Evolutionary conservation across 2,329 filamentous ascomycete species (phyloP), one percentile per base, ranked within the genome.

Genomic region (Ceratocystis destructans): DNA sequence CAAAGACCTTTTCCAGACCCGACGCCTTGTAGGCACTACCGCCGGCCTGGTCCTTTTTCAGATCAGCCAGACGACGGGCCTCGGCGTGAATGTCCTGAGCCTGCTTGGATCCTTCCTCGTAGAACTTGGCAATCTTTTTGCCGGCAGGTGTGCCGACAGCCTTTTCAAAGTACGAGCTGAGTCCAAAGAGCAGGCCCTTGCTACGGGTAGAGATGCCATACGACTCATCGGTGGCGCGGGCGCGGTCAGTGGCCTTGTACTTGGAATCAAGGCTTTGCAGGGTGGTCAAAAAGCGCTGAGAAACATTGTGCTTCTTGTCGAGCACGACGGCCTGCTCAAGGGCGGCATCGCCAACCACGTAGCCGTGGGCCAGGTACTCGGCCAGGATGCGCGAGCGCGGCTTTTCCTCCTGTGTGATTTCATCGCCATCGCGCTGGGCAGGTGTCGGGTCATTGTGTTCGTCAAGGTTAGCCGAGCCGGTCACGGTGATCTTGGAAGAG

Each of bases 341-440:
- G 63, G 89, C 89, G 33, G 76, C 80, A 67, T 87, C 84, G 37
- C 83, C 91, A 70, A 97, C 81, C 48, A 86, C 83, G 78, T 99
- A 99, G 71, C 94, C 94, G 72, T 96, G 90, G 10, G 94, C 92
- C 44, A 99, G 87, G 77, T 97, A 96, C 79, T 99, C 94, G 70
- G 94, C 94, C 63, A 96, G 77, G 75, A 99, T 96, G 72, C 94
- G 90, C 50, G 89, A 85, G 72, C 92, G 88, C 17, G 94, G 94
- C 83, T 99, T 99, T 80, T 97, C 91, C 77, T 99, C 94, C 75
- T 99, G 94, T 15, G 87, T 85, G 72, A 97, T 86, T 71, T 91
- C 84, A 72, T 90, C 81, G 64, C 48, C 55, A 7, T 59, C n/a
- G 61, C 67, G 64, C 37, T 44, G 22, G 53, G 61, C 10, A 12